Evolutionary conservation across 208 protist genomes (phyloP), one percentile per base, ranked within the genome.

Genomic region (Acanthamoeba castellanii): DNA sequence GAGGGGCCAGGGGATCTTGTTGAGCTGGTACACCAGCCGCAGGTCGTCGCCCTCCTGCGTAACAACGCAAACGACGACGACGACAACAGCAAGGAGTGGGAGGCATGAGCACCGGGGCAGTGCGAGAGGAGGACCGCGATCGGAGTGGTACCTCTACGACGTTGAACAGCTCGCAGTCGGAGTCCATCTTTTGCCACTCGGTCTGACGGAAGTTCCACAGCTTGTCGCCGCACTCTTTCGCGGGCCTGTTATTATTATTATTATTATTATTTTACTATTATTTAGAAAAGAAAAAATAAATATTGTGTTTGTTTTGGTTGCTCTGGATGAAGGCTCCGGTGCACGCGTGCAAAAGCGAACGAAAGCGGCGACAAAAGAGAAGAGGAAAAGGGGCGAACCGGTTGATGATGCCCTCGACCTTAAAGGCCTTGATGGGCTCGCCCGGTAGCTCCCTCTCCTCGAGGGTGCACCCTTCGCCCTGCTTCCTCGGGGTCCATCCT

Each of bases 401-500:
- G 72, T 81, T 47, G 34, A 81, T 20, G 34, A 47, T 81, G 37
- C 34, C 37, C 16, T 81, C 34, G 18, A 81, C 72, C 37, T 81
- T 81, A 34, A 81, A 81, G 34, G 72, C 72, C 72, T 81, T 81
- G 72, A 81, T 81, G 34, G 72, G 72, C 37, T 81, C 72, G 7
- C 72, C 72, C 6, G n/a, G 34, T 0, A 81, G 30, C 18, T 81
- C 72, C 3, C 72, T 6, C 5, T 81, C 72, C 20, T 42, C 20
- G 37, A 81, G 72, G 5, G 9, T 81, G 34, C 18, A 25, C 2
- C 37, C 72, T 16, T 81, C 16, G 34, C 30, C 34, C 34, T 81
- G 14, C 37, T 81, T 81, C 37, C 72, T 42, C 14, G 30, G 72
- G 3, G 72, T 30, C 72, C 72, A 81, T 25, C 72, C 72, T 47